Base-by-base conservation (phyloP, 2,329 filamentous ascomycete genomes). In the Xylaria sp. region DNA sequence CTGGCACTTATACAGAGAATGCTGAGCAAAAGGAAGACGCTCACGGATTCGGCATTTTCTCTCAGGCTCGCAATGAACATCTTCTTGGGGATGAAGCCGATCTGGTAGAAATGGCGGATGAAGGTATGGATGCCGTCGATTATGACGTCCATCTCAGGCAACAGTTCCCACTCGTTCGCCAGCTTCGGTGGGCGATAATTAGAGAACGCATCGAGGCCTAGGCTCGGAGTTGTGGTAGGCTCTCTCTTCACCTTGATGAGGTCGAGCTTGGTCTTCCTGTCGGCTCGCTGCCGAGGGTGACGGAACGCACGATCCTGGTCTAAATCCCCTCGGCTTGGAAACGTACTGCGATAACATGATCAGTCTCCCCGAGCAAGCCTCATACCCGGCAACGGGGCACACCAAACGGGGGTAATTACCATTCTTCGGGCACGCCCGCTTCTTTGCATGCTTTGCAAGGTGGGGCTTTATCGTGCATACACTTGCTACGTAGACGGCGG, bases 1-100 rank as follows among this genome's bases (percentile, higher is more conserved):
- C 87, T 83, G 2, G 86, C 86, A 3, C 87, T 88, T 63, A 89
- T 83, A 73, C 86, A 86, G 37, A 89, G 82, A 59, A 89, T 84
- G 67, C 84, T 82, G 12, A 88, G 79, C 23, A 89, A 79, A 28
- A 89, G 81, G 67, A 89, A 89, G 23, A 85, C 80, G 76, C 84
- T 87, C 71, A 87, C 80, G n/a, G 84, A 84, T 15, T 80, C 80
- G 34, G 81, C 80, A 63, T 87, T 82, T 3, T 81, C 81, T 48
- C 79, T 80, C n/a, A 89, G 79, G 7, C 81, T 81, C 28, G 82
- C 78, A 0, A 82, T 80, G 62, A 89, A 88, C 60, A 82, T 78
- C 28, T 84, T 80, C 76, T 87, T 88, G 5, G 84, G 85, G 41
- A 89, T 85, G 73, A 89, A 89, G 28, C 87, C 85, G 7, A 89